phyloP scores from a whole-genome alignment of 345 rosid species.

The Anastatica hierochuntica region DNA sequence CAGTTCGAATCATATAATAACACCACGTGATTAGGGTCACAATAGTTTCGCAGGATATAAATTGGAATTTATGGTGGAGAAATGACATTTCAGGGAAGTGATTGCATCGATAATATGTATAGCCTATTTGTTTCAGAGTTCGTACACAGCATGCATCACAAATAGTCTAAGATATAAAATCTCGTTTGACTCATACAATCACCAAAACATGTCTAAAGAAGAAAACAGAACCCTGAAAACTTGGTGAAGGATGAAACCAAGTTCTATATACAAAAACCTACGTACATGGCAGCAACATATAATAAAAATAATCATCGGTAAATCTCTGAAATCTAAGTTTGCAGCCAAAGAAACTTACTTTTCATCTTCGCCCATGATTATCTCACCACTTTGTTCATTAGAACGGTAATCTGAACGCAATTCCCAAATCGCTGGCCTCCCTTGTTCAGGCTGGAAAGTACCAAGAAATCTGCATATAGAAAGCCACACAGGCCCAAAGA shows the following conservation, averaged over 20 bases:
- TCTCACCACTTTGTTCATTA: slow-evolving; percentile 53
- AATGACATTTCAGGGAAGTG: too few species aligned
- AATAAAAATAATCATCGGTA: background rate
- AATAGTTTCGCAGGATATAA: slow-evolving; percentile 1
- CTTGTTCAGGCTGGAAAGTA: slow-evolving; percentile 65
- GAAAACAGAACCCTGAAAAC: background rate
- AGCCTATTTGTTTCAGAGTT: background rate
- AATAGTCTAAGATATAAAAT: background rate
- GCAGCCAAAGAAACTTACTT: slow-evolving; percentile 38
- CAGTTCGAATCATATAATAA: background rate
- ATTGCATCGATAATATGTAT: background rate
- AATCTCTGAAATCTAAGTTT: slow-evolving; percentile 3
- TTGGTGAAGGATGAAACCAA: background rate
- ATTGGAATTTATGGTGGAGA: background rate
- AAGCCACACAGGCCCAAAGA: background rate
- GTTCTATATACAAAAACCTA: background rate
- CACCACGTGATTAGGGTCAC: background rate
- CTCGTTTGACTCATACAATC: background rate
- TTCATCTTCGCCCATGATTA: slow-evolving; percentile 43
- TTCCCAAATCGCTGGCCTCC: slow-evolving; percentile 77
- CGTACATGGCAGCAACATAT: slow-evolving; percentile 1
- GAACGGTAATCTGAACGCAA: slow-evolving; percentile 50
- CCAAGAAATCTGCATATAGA: slow-evolving; percentile 74
- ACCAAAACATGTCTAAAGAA: slow-evolving; percentile 1
- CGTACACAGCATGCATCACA: background rate